phyloP scores from a whole-genome alignment of 2,329 filamentous ascomycete genomes.

The Fusarium paranaense region DNA sequence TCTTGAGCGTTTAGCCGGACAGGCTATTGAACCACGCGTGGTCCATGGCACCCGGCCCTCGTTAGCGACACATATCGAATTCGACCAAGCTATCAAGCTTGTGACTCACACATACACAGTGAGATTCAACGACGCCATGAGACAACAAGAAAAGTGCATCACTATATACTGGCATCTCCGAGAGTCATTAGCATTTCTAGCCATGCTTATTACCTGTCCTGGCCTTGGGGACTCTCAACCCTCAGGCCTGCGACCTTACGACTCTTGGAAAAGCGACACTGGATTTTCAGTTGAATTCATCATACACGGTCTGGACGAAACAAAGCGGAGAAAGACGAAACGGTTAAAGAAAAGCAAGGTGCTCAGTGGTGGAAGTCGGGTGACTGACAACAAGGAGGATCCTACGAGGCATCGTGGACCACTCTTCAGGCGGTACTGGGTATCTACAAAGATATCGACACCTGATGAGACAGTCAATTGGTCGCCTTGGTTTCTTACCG shows the following conservation, averaged over 20 bases:
- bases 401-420: conserved; percentile 11
- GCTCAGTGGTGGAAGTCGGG: conserved; percentile 11
- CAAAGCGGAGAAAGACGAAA: conserved; percentile 21
- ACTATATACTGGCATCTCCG: conserved; percentile 29
- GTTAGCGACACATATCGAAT: conserved; percentile 29
- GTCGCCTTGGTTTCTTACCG: conserved; percentile 10
- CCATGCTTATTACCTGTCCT: conserved; percentile 13
- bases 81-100: conserved; percentile 34
- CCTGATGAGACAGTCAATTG: conserved; percentile 21
- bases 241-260: conserved; percentile 1
- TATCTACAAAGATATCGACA: conserved; percentile 7
- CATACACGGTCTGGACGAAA: conserved; percentile 29
- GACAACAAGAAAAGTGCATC: conserved; percentile 29
- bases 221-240: background rate
- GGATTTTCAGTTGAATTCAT: conserved; percentile 21
- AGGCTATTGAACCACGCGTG: conserved; percentile 8
- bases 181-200: conserved; percentile 21
- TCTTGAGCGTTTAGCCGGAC: background rate
- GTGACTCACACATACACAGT: conserved; percentile 24
- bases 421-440: conserved; percentile 5
- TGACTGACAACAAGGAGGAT: conserved; percentile 16
- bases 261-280: conserved; percentile 31
- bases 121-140: conserved; percentile 36
- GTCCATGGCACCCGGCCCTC: conserved; percentile 12
- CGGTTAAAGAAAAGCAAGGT: conserved; percentile 42